Base-by-base conservation (phyloP, 805 yeast species). In the Cyberlindnera meyerae region DNA sequence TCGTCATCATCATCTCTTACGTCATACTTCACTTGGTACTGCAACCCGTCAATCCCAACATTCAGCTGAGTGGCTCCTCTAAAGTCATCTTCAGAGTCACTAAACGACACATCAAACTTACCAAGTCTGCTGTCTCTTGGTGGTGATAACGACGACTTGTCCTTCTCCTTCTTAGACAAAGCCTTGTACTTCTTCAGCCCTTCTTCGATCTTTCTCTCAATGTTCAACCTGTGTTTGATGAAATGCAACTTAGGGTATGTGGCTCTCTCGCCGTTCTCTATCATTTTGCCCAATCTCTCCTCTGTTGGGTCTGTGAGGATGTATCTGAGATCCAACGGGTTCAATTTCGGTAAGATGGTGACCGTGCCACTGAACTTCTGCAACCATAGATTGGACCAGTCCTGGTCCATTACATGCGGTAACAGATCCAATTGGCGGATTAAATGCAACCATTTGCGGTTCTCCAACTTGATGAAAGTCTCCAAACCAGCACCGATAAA, bases 351-450 rank as follows among this genome's bases (percentile, higher is more conserved):
- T 78, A 86, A 83, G 15, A 83, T 66, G 0, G 93, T 84, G 9
- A 83, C 77, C 0, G 84, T 70, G 1, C 94, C 94, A 31, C 79
- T 73, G 52, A 84, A 83, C 40, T 71, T 63, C 61, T 83, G 94
- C 20, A 84, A 60, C 71, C 84, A 83, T 13, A 83, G 70, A 50
- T 74, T 77, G 45, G 85, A 79, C 90, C 90, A 84, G 58, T 83
- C 93, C 55, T 79, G 86, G 48, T 80, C 81, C 63, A 79, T 58
- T 29, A 82, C 55, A 42, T 73, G 72, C 3, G 94, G 94, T 31
- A 82, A 62, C 17, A 83, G 61, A 42, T 82, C 86, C 34, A 83
- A 65, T 12, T 75, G 70, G 33, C 78, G 75, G 28, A 81, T 67
- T 46, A 83, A 66, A 48, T 79, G 77, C 31, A 83, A 57, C 87